These are phyloP conservation scores for Rhododendron ovatum DNA, from an alignment of 148 eudicot species.

Conservation along the genomic window DNA sequence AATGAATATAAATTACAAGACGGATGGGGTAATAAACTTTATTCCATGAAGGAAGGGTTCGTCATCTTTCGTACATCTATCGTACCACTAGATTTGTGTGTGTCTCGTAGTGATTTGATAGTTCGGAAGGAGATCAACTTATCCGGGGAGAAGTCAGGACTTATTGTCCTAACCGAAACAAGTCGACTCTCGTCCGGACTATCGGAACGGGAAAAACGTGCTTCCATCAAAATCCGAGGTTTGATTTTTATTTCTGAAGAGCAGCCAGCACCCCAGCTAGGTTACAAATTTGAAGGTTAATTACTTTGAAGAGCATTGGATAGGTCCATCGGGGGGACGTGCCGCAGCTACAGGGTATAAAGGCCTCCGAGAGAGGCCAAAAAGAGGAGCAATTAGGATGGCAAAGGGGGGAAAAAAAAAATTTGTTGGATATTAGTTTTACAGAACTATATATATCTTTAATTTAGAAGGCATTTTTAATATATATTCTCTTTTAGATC, in stretches of 20 bases:
- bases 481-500: background rate
- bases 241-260: background rate
- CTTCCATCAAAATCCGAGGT: background rate
- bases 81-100: background rate
- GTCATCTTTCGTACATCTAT: background rate
- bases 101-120: background rate
- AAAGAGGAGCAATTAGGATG: background rate
- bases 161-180: background rate
- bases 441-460: too few species aligned
- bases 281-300: background rate
- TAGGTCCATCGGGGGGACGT: background rate
- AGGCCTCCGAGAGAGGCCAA: background rate
- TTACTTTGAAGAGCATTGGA: background rate
- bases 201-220: background rate
- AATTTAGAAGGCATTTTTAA: background rate
- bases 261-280: background rate
- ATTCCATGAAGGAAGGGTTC: background rate
- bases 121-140: background rate
- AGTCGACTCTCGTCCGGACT: background rate
- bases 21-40: background rate
- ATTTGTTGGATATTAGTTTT: background rate
- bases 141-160: background rate
- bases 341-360: too few species aligned
- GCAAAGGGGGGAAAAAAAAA: too few species aligned
- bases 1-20: background rate